These are phyloP conservation scores for Hanseniaspora lindneri DNA, from an alignment of 805 yeast genomes.

Conservation along the genomic window DNA sequence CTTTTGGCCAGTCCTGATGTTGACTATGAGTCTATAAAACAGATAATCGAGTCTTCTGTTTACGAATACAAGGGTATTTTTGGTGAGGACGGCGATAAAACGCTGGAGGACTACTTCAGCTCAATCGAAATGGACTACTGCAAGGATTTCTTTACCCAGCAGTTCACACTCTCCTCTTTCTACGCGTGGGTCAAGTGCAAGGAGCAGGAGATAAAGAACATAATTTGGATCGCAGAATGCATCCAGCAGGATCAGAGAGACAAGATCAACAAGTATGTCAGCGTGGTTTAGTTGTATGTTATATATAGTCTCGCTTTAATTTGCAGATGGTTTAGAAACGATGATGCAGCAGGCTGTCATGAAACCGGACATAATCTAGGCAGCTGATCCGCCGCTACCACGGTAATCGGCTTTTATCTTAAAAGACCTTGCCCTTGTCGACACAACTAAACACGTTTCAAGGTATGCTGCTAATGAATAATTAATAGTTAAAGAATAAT, in stretches of 20 bases:
- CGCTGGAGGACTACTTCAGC: conserved; percentile 89
- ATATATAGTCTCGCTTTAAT: too few relatives aligned
- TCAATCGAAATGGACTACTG: conserved; percentile 84
- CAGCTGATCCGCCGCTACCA: too few relatives aligned
- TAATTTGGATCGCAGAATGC: conserved; percentile 99
- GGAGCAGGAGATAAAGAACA: conserved; percentile 93
- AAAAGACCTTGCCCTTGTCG: neutral
- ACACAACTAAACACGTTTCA: too few relatives aligned
- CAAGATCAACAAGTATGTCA: conserved; percentile 78
- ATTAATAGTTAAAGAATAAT: too few relatives aligned
- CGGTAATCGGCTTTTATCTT: neutral
- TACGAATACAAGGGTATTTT: conserved; percentile 54
- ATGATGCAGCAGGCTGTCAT: too few relatives aligned
- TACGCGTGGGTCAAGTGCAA: conserved; percentile 96
- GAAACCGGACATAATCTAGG: too few relatives aligned
- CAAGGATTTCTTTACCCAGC: conserved; percentile 90
- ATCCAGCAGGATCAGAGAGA: conserved; percentile 97
- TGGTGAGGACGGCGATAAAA: conserved; percentile 33
- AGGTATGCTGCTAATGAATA: too few relatives aligned
- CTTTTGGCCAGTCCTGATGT: conserved; percentile 53
- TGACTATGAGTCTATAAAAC: conserved; percentile 72
- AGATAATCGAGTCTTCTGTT: conserved; percentile 43
- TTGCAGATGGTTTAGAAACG: too few relatives aligned
- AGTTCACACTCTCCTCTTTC: conserved; percentile 75
- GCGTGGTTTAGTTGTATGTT: conserved; percentile 47